Base-by-base conservation (phyloP, 163 green algal species). In the Botryococcus braunii region DNA sequence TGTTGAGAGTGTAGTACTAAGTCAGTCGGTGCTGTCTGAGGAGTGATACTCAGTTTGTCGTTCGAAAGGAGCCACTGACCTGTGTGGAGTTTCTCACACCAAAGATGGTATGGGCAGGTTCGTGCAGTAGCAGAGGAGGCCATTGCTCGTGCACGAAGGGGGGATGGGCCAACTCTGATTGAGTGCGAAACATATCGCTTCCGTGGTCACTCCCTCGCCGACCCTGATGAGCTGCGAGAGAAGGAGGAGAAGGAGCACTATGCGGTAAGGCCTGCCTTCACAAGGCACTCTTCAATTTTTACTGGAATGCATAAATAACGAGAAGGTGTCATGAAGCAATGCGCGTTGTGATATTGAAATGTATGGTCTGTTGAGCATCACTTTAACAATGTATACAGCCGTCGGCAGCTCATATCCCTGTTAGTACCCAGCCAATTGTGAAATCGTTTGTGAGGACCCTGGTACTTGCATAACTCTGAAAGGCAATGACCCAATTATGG, bases 151-250 rank as follows among this genome's bases (percentile, higher is more conserved):
- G 93, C 93, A 3, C 83, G 93, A 13, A 74, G 83, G 34, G 93
- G 93, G 46, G 92, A 96, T 31, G 93, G 93, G 17, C 93, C 93
- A 63, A 98, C 93, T 0, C 85, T 99, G 48, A 97, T 99, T 65
- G 93, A 99, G 85, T 83, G 75, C 2, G 89, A 98, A 81, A 99
- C 93, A 0, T 99, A 99, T 88, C 86, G 93, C 68, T 99, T 96
- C 91, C 76, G 92, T 41, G 93, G 93, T 69, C 93, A 99, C 83
- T 98, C 93, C 7, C 82, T 99, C 66, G 93, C 93, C 7, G 93
- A 99, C 77, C 93, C 93, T 27, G 93, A 99, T 79, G 93, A 99
- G 83, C 88, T 97, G 67, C 82, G 93, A 36, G 82, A 68, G 59
- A 88, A 94, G 82, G 88, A 95, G 76, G 93, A 99, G 87, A 99